These are phyloP conservation scores for Ormosia semicastrata DNA, from an alignment of 306 rosid genomes.

Conservation along the genomic window DNA sequence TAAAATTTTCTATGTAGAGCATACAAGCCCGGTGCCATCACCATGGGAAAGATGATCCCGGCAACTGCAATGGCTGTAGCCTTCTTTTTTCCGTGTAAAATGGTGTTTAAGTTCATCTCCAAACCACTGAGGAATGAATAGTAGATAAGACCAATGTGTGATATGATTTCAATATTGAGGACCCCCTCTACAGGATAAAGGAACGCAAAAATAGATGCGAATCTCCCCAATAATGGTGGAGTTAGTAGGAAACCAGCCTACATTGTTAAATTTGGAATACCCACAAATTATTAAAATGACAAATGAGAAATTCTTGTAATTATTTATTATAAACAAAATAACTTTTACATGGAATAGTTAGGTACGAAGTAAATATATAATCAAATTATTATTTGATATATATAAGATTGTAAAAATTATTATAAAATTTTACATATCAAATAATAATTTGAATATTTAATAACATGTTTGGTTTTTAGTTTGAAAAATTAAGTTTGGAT, in stretches of 20 bases:
- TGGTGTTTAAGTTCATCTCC: conserved; percentile 38
- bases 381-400: no score
- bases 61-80: conserved; percentile 31
- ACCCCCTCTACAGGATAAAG: conserved; percentile 3
- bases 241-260: conserved; percentile 38
- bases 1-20: neutral
- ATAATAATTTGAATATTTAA: no score
- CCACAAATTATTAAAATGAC: neutral
- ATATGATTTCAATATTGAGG: conserved; percentile 2
- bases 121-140: conserved; percentile 42
- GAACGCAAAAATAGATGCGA: accelerated
- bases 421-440: no score
- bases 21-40: neutral
- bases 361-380: no score
- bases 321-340: neutral
- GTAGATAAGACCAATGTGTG: conserved; percentile 32
- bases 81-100: conserved; percentile 22
- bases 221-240: neutral
- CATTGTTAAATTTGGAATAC: neutral
- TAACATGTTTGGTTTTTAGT: no score
- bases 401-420: no score
- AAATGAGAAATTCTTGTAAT: neutral
- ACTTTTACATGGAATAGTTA: neutral
- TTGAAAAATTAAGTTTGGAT: no score
- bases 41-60: conserved; percentile 31